Percentiles rank a stretch among this genome's conserved stretches.
Evolutionary conservation across 169 alveolate species (phyloP).

Genomic region (Eimeria sp.): DNA sequence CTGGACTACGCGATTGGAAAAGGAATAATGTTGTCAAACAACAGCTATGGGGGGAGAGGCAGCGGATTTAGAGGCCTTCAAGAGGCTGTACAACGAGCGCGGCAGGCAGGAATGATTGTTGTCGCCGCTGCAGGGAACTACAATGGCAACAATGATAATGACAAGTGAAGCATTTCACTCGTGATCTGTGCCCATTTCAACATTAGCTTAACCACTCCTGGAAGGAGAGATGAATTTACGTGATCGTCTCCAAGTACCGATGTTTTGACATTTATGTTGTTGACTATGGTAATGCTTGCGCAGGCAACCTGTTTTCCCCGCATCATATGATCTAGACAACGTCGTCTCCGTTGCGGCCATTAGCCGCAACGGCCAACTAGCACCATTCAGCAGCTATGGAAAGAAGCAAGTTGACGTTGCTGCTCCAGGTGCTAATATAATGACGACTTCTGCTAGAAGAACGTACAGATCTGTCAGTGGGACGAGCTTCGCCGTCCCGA

Average conservation of each 20-base stretch:
- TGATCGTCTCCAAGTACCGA: not conserved
- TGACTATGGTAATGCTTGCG: constrained; percentile 15
- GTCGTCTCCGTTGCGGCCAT: constrained; percentile 83
- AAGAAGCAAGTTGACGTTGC: constrained; percentile 83
- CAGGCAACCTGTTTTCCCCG: constrained; percentile 84
- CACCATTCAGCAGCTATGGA: constrained; percentile 83
- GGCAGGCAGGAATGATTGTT: constrained; percentile 84
- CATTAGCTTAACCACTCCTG: not conserved
- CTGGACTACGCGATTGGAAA: constrained; percentile 88
- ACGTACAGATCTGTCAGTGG: constrained; percentile 86
- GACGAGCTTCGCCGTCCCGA: constrained; percentile 88
- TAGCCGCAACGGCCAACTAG: constrained; percentile 80
- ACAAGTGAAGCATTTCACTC: constrained; percentile 70
- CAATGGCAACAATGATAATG: constrained; percentile 84
- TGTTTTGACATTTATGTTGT: not conserved
- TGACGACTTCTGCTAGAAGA: constrained; percentile 73
- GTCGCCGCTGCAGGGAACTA: constrained; percentile 87
- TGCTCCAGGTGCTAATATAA: constrained; percentile 83
- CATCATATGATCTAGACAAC: constrained; percentile 81
- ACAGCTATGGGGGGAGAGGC: constrained; percentile 89
- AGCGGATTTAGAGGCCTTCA: constrained; percentile 84
- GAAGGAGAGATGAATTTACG: not conserved
- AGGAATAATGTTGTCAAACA: constrained; percentile 87
- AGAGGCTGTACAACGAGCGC: constrained; percentile 84
- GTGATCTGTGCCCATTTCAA: not conserved